These are phyloP conservation scores for Ustilago lituana DNA, from an alignment of 1,284 basidiomycete species.

Conservation along the genomic window DNA sequence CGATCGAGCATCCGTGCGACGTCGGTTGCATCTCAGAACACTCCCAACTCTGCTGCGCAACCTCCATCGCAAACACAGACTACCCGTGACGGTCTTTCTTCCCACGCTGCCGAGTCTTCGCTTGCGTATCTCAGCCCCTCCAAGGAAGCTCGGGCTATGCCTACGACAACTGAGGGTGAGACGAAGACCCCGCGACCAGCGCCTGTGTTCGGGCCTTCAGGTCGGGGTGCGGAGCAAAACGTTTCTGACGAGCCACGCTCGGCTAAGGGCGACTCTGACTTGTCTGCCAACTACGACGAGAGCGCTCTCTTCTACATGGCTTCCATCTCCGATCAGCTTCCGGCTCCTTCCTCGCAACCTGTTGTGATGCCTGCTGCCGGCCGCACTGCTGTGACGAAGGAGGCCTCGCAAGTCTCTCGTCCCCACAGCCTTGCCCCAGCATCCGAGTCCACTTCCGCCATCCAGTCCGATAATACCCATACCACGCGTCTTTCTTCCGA, in stretches of 20 bases:
- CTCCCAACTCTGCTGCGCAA: not conserved
- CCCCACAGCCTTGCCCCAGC: constrained; percentile 37
- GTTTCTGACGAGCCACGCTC: constrained; percentile 18
- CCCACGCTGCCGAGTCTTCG: constrained; percentile 20
- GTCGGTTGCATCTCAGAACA: not conserved
- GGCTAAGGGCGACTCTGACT: constrained; percentile 31
- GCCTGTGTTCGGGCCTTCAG: constrained; percentile 39
- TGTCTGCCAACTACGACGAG: constrained; percentile 55
- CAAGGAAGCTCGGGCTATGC: constrained; percentile 8
- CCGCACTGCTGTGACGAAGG: constrained; percentile 27
- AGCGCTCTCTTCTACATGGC: constrained; percentile 61
- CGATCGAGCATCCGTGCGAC: constrained; percentile 12
- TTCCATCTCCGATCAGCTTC: constrained; percentile 60
- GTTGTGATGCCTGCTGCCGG: constrained; percentile 31
- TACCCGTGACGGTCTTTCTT: too few relatives aligned
- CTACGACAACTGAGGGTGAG: too few relatives aligned
- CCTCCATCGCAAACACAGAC: constrained; percentile 5
- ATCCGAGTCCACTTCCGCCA: constrained; percentile 29
- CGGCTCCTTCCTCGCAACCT: constrained; percentile 32
- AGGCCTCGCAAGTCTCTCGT: constrained; percentile 35
- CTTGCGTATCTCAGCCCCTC: constrained; percentile 28
- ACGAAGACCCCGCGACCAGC: too few relatives aligned
- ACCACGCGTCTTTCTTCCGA: constrained; percentile 37
- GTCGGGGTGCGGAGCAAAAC: constrained; percentile 37
- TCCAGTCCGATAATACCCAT: constrained; percentile 38